Evolutionary conservation across 1,284 basidiomycete genomes (phyloP).

Genomic region (Abortiporus biennis): DNA sequence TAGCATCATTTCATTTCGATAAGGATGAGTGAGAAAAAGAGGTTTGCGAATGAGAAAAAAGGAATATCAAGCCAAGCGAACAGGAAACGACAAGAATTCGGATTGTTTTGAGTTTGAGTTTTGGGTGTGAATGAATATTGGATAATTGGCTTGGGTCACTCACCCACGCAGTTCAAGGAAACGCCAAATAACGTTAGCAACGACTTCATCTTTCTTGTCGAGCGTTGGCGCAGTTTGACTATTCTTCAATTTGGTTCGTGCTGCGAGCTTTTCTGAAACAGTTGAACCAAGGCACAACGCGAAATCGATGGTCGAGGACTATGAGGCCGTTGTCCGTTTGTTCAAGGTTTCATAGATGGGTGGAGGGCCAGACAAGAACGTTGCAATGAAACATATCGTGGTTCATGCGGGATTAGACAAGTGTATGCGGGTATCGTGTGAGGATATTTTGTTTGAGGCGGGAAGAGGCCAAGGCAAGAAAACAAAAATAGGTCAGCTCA

Average conservation of each 20-base stretch:
- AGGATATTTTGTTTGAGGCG: conserved; percentile 3
- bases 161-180: conserved; percentile 94
- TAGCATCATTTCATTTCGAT: not conserved
- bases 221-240: conserved; percentile 38
- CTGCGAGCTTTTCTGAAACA: conserved; percentile 69
- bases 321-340: no score
- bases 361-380: not conserved
- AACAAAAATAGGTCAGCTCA: no score
- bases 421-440: not conserved
- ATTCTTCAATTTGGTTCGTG: conserved; percentile 64
- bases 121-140: conserved; percentile 1
- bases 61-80: conserved; percentile 8
- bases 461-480: conserved; percentile 1
- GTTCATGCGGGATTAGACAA: no score
- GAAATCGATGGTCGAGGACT: conserved; percentile 98
- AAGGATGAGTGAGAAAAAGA: not conserved
- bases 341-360: not conserved
- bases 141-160: conserved; percentile 23
- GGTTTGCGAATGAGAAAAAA: conserved; percentile 10
- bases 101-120: not conserved
- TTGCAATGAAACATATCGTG: no score
- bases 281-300: conserved; percentile 93
- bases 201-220: conserved; percentile 98
- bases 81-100: not conserved
- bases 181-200: conserved; percentile 97